These are phyloP conservation scores for Terfezia claveryi DNA, from an alignment of 495 filamentous ascomycete species.

Conservation along the genomic window DNA sequence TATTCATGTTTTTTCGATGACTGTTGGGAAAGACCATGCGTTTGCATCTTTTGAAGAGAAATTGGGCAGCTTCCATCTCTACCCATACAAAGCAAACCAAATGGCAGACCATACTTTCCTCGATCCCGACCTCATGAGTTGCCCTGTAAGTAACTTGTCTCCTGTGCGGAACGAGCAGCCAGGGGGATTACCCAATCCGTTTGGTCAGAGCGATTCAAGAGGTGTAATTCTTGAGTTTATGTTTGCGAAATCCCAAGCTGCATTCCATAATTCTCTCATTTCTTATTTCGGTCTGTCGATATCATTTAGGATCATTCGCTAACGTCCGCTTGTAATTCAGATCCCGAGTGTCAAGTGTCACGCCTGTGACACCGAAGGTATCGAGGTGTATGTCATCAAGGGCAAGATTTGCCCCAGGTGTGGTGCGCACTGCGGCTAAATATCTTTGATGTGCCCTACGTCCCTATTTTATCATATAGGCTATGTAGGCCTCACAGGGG, in stretches of 20 bases:
- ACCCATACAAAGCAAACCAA: no score
- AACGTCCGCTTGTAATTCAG: constrained; percentile 2
- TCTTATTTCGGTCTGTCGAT: neutral
- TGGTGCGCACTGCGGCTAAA: constrained; percentile 3
- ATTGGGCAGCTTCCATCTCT: no score
- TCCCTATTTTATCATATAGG: neutral
- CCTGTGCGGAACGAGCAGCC: no score
- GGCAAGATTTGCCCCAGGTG: constrained; percentile 15
- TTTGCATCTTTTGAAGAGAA: no score
- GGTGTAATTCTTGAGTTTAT: no score
- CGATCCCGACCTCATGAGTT: neutral
- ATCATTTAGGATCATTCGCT: neutral
- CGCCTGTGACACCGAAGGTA: constrained; percentile 7
- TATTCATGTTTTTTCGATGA: no score
- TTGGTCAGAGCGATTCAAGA: no score
- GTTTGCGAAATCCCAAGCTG: neutral
- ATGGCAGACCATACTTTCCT: neutral
- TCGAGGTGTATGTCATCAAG: constrained; percentile 16
- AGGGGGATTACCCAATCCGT: no score
- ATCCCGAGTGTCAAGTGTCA: constrained; percentile 13
- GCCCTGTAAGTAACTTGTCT: neutral
- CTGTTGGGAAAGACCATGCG: no score
- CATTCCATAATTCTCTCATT: neutral
- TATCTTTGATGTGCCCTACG: neutral
- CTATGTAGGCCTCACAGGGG: neutral